Evolutionary conservation across 345 rosid species (phyloP), one percentile per base, ranked within the genome.

Genomic region (Gossypium australe): DNA sequence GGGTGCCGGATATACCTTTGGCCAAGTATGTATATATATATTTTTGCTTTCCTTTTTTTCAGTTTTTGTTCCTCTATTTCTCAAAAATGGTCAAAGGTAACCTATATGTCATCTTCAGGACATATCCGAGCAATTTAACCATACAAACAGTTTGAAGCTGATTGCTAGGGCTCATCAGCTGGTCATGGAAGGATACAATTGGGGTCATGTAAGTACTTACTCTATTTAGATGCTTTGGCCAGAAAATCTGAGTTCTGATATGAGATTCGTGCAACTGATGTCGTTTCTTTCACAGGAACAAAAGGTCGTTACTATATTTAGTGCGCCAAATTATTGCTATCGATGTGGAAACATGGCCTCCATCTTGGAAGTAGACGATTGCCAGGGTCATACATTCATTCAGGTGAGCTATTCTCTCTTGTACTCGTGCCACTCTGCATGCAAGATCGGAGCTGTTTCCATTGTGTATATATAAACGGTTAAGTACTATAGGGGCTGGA

Each of bases 331-430:
- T 78, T 94, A 94, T 76, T 94, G 97, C 76, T 94, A 94, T 71
- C 98, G 98, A 41, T 94, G 98, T 87, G 98, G 98, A 74, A 94
- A 94, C 86, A 92, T 92, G 96, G 98, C 98, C 41, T 94, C 98
- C 43, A 92, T 94, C 62, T 86, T 94, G 58, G 96, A 92, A 81
- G 97, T 94, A 56, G 97, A 94, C 67, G 98, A 92, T 80, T 93
- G 92, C 88, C 89, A 89, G 80, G 90, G 87, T 51, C 98, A 94
- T 84, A 92, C 94, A 20, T 94, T 94, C 86, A 92, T 94, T 85
- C 98, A 94, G 98, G 98, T 93, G 25, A 17, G 64, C 71, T 73
- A 20, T 64, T 62, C 59, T 66, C 63, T 58, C 20, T 44, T 10
- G 9, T 9, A 56, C 22, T 0, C 25, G 11, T 9, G 10, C 25